Conservation (phyloP, 805 yeast genomes). For the Isabelozyma heimii region DNA sequence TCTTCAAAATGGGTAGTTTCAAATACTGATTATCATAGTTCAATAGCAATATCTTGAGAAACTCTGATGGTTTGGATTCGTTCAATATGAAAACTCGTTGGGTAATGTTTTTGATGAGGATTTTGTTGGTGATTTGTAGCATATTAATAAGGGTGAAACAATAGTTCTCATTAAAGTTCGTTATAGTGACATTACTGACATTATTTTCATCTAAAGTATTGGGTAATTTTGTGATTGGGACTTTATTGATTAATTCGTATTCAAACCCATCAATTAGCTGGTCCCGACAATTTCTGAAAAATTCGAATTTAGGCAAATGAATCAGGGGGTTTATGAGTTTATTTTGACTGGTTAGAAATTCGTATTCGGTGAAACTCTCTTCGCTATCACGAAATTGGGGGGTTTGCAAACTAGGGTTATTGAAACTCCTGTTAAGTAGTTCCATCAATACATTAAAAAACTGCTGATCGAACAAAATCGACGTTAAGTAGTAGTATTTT, state of each 20-base stretch:
- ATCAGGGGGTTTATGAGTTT: slow-evolving; percentile 39
- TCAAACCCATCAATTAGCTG: slow-evolving; percentile 10
- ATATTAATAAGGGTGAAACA: slow-evolving; percentile 50
- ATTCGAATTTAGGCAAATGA: slow-evolving; percentile 27
- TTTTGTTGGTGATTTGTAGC: slow-evolving; percentile 53
- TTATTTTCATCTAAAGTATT: slow-evolving; percentile 21
- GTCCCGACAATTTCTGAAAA: slow-evolving; percentile 32
- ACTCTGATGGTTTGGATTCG: slow-evolving; percentile 62
- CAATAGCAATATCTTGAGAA: slow-evolving; percentile 53
- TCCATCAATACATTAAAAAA: slow-evolving; percentile 38
- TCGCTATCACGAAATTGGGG: slow-evolving; percentile 8
- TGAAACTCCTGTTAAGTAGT: slow-evolving; percentile 31
- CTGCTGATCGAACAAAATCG: slow-evolving; percentile 72
- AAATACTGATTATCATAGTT: slow-evolving; percentile 59
- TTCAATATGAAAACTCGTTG: slow-evolving; percentile 68
- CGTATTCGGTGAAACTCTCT: slow-evolving; percentile 23
- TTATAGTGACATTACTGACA: slow-evolving; percentile 24
- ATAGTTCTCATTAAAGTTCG: slow-evolving; percentile 36
- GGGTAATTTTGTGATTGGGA: slow-evolving; percentile 25
- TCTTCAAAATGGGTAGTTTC: slow-evolving; percentile 67
- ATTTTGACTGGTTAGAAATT: slow-evolving; percentile 33
- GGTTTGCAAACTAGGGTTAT: slow-evolving; percentile 31
- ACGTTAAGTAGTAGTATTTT: slow-evolving; percentile 72
- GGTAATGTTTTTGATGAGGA: slow-evolving; percentile 59
- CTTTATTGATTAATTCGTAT: slow-evolving; percentile 28